Percentiles rank a stretch among this genome's conserved stretches.
Conservation (phyloP, 768 basidiomycete genomes). For the Rhizopogon vinicolor region DNA sequence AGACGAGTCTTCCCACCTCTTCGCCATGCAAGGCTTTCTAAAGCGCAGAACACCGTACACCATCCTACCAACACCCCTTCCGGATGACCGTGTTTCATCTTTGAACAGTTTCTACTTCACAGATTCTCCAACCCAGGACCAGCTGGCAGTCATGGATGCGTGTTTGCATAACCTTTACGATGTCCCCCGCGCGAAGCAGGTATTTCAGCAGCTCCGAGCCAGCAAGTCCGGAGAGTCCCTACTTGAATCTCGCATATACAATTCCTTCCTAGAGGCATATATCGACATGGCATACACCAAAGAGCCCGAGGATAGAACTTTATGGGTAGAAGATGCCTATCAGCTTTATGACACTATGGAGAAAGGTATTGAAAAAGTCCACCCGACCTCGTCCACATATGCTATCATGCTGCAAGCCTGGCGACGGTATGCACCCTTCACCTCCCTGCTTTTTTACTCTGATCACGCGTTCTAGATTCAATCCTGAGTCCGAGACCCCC, state of each 20-base stretch:
- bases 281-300: conserved; percentile 49
- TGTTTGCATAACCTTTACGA: conserved; percentile 76
- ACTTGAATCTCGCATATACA: conserved; percentile 47
- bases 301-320: conserved; percentile 36
- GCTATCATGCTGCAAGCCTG: conserved; percentile 62
- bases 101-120: conserved; percentile 52
- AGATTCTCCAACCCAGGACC: conserved; percentile 63
- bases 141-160: conserved; percentile 75
- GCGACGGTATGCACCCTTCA: conserved; percentile 38
- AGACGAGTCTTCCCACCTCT: conserved; percentile 7
- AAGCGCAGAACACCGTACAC: conserved; percentile 45
- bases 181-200: conserved; percentile 66
- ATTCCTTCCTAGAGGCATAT: conserved; percentile 65
- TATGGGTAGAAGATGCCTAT: conserved; percentile 65
- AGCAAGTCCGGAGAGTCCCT: conserved; percentile 39
- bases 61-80: conserved; percentile 64
- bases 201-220: conserved; percentile 63
- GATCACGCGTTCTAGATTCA: conserved; percentile 28
- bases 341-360: conserved; percentile 58
- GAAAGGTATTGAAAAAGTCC: conserved; percentile 36
- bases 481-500: conserved; percentile 27
- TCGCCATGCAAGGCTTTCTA: conserved; percentile 50
- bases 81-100: conserved; percentile 37
- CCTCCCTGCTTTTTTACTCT: conserved; percentile 5
- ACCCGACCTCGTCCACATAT: conserved; percentile 58